Base-by-base conservation (phyloP, 192 early-diverging fungal species). In the Powellomyces hirtus region DNA sequence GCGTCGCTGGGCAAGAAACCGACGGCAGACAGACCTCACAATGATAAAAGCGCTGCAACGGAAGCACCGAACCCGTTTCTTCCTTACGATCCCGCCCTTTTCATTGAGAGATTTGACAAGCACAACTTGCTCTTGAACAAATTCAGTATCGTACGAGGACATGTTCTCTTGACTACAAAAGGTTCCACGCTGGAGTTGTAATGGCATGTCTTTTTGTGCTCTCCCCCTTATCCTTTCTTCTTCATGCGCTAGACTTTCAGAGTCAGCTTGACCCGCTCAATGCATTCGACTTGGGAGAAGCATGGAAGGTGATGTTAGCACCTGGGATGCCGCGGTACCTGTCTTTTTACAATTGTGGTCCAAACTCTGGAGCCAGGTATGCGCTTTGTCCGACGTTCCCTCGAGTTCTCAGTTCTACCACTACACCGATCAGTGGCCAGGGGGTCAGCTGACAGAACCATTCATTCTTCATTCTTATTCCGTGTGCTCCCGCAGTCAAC, bases 41-140 rank as follows among this genome's bases (percentile, higher is more conserved):
- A 37, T 2, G 40, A 29, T 18, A 11, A 30, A 30, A 13, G 18
- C 10, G 37, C 33, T 20, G 27, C 13, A 33, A 2, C 64, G 31
- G 26, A 26, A 4, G 51, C 29, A 1, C 36, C 31, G 4, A 74
- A 74, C 40, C 76, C 76, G 40, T 78, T 78, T 56, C 59, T 78
- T 27, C 51, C 64, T 8, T 70, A 70, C 38, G 72, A 78, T 33
- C 68, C 63, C 5, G 36, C 49, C 0, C 38, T 73, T 27, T 60
- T 33, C 24, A 65, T 78, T 0, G 29, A 27, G 6, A 31, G 56
- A 11, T 18, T 64, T 22, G 57, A 38, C 46, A 6, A 38, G 27
- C 83, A 88, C 69, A 75, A 82, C 42, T 57, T 88, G 38, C 62
- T 88, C 34, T 70, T 88, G 29, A 88, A 88, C 80, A 88, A 88